A percentile compares a stretch with the other conserved stretches of the same genome.
Conservation (phyloP, 805 yeast genomes). For the Yamadazyma nakazawae region DNA sequence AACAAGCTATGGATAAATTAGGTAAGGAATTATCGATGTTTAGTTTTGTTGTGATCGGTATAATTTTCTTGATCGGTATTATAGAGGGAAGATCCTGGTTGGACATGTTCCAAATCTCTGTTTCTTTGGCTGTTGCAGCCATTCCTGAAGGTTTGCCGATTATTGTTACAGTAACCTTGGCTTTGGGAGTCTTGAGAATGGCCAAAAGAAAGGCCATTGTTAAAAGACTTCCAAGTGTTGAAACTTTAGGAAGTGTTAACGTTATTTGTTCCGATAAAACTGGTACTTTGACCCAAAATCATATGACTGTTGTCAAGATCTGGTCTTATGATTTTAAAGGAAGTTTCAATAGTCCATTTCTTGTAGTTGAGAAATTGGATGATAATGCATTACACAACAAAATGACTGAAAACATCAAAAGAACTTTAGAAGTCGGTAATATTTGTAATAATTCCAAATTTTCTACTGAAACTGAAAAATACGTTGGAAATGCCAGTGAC, state of each 20-base stretch:
- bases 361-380: constrained; percentile 47
- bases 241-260: constrained; percentile 90
- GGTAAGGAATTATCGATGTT: constrained; percentile 87
- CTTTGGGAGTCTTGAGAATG: constrained; percentile 95
- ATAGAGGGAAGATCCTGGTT: constrained; percentile 92
- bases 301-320: constrained; percentile 81
- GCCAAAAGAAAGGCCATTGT: constrained; percentile 93
- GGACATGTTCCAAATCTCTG: constrained; percentile 97
- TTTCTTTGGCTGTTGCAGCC: constrained; percentile 97
- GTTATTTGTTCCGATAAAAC: constrained; percentile 92
- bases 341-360: constrained; percentile 35
- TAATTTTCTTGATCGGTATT: constrained; percentile 88
- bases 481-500: constrained; percentile 92
- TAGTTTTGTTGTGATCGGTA: constrained; percentile 83
- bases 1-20: constrained; percentile 89
- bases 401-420: constrained; percentile 52
- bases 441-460: constrained; percentile 73
- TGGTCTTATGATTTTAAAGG: constrained; percentile 69
- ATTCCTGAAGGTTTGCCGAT: constrained; percentile 99
- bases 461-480: constrained; percentile 65
- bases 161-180: constrained; percentile 95
- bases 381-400: constrained; percentile 40
- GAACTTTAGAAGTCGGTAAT: constrained; percentile 62
- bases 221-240: constrained; percentile 90
- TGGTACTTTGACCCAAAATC: constrained; percentile 79